Evolutionary conservation across 495 filamentous ascomycete genomes (phyloP), one percentile per base, ranked within the genome.

Genomic region (Haplographium delicatum): DNA sequence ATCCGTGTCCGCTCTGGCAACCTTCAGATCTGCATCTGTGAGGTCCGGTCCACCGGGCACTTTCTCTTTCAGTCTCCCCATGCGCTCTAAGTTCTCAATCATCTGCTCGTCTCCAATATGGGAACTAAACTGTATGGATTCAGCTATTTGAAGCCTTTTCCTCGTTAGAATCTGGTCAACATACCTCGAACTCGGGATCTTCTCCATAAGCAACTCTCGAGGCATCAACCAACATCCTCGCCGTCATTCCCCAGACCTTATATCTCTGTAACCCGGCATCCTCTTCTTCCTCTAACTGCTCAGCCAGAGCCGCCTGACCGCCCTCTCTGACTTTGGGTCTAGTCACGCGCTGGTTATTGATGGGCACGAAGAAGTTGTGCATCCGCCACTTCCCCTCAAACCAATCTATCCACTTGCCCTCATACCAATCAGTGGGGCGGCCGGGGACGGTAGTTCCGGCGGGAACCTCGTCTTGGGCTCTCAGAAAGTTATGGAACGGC

Each of bases 211-310:
- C 91, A 10, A 95, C 71, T 35, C 86, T 75, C 8, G 91, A 89
- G 3, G 84, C 83, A 65, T 96, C 91, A 3, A 95, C 85, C 31
- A 95, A 58, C 24, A 95, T 91, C 31, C 88, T 71, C 6, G 88
- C 90, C 39, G 91, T 96, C 87, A 95, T 91, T 16, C 90, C 90
- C 73, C 87, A 95, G 5, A 96, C 88, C 18, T 85, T 78, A 63
- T 89, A 91, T 15, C 82, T 72, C 39, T 70, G 71, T 7, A 76
- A 52, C 15, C 70, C 62, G 1, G 64, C 60, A 18, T 72, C 66
- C 59, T 75, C 69, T 25, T 68, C 68, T 19, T 66, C 67, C 44
- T 69, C 64, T n/a, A 73, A 63, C 10, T 60, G 38, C 33, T 65
- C 66, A 16, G 69, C 64, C 20, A 67, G 62, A 11, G 54, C 42